Percentiles rank a stretch among this genome's conserved stretches.
These are phyloP conservation scores for Nicotiana obtusifolia DNA, from an alignment of 257 asterid species.

Conservation along the genomic window DNA sequence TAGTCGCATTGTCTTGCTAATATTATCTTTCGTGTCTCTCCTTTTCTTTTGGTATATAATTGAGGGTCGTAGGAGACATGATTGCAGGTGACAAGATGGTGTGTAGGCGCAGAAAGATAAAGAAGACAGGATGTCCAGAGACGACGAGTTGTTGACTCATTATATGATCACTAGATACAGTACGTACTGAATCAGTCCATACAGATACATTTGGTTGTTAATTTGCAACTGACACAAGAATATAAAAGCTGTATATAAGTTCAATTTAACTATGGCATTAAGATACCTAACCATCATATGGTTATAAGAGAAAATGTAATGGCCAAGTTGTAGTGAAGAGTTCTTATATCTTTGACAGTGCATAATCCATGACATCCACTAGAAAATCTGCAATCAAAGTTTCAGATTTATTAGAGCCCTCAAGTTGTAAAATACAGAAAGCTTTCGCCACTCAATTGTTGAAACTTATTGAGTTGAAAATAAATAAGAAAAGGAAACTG, in stretches of 20 bases:
- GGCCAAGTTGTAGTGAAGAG: background rate
- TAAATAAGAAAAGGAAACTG: too few relatives aligned
- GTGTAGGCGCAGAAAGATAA: background rate
- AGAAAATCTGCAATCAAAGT: slow-evolving; percentile 46
- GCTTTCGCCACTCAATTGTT: background rate
- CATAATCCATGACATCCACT: slow-evolving; percentile 63
- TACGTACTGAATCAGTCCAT: background rate
- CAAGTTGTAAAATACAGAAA: too few relatives aligned
- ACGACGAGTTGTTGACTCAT: slow-evolving; percentile 11
- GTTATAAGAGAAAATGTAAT: background rate
- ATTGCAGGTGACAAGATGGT: background rate
- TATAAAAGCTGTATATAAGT: background rate
- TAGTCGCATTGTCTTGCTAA: background rate
- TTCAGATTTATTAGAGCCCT: background rate
- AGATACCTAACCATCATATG: background rate
- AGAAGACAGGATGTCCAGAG: background rate
- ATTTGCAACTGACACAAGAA: background rate
- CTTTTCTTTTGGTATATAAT: background rate
- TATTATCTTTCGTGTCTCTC: background rate
- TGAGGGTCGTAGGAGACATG: background rate
- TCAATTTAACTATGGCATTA: background rate
- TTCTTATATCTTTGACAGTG: slow-evolving; percentile 50
- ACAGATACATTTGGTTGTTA: background rate
- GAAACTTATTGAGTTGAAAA: too few relatives aligned
- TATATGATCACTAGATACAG: background rate